Evolutionary conservation across 78 protist genomes (phyloP).

Genomic region (Dictyostelium brefeldianum): DNA sequence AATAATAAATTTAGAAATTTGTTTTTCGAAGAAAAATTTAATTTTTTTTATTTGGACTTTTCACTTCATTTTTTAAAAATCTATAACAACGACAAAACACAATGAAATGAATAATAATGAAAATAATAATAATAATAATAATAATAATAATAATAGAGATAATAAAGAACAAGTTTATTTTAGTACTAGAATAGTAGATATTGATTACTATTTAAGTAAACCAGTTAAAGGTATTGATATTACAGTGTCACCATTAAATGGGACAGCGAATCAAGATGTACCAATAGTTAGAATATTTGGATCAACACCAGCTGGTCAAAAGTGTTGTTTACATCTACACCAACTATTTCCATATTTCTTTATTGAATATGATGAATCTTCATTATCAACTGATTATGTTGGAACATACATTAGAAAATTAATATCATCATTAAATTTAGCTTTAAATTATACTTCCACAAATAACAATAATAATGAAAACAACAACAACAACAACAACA

Average conservation of each 20-base stretch:
- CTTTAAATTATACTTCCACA: constrained; percentile 14
- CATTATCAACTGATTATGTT: constrained; percentile 42
- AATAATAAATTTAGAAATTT: too few species aligned
- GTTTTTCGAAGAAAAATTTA: too few species aligned
- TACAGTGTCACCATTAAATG: constrained; percentile 33
- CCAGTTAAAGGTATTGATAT: constrained; percentile 43
- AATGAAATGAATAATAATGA: constrained; percentile 4
- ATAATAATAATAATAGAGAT: background rate
- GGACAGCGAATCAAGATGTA: constrained; percentile 24
- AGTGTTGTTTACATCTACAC: constrained; percentile 90
- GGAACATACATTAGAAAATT: constrained; percentile 43
- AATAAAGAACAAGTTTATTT: constrained; percentile 11
- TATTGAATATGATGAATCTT: constrained; percentile 67
- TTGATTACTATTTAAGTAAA: constrained; percentile 48
- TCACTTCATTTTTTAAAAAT: too few species aligned
- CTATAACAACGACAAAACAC: background rate
- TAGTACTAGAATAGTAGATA: constrained; percentile 70
- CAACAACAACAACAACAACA: background rate
- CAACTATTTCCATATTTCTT: constrained; percentile 88
- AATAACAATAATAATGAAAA: background rate
- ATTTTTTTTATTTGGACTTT: too few species aligned
- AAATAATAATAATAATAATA: background rate
- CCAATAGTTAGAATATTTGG: constrained; percentile 94
- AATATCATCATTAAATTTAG: constrained; percentile 74
- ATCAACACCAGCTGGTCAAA: constrained; percentile 91